These are phyloP conservation scores for Didymella glomerata DNA, from an alignment of 2,329 filamentous ascomycete species.

Conservation along the genomic window DNA sequence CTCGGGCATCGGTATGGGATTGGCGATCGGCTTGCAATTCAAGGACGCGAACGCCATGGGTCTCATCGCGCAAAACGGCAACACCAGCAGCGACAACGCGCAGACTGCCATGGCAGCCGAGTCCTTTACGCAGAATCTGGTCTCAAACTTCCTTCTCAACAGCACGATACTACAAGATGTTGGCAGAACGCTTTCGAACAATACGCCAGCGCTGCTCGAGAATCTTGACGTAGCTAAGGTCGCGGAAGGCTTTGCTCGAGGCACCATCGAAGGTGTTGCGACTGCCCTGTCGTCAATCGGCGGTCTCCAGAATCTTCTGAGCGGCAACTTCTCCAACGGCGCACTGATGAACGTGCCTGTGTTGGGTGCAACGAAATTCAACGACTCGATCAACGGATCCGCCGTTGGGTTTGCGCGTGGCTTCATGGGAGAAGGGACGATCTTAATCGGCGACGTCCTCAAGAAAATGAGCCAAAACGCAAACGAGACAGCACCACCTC, in stretches of 20 bases:
- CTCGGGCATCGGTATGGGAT: conserved; percentile 39
- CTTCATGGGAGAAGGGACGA: conserved; percentile 35
- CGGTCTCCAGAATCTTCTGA: conserved; percentile 38
- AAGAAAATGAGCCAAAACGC: conserved; percentile 26
- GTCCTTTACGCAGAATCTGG: conserved; percentile 33
- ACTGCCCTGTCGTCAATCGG: conserved; percentile 38
- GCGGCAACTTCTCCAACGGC: conserved; percentile 33
- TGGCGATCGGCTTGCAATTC: conserved; percentile 34
- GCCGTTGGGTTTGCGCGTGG: conserved; percentile 39
- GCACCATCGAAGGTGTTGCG: conserved; percentile 37
- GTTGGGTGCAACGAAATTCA: conserved; percentile 29
- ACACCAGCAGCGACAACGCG: conserved; percentile 19
- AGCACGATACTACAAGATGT: conserved; percentile 28
- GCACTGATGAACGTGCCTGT: conserved; percentile 33
- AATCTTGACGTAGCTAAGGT: conserved; percentile 29
- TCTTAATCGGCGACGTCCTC: conserved; percentile 35
- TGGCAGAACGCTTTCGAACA: conserved; percentile 6
- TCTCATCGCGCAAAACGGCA: conserved; percentile 11
- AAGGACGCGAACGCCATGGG: conserved; percentile 19
- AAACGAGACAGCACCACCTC: conserved; percentile 2
- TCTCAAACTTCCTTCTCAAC: conserved; percentile 37
- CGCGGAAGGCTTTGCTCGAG: conserved; percentile 41
- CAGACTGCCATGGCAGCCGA: conserved; percentile 31
- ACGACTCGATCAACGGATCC: conserved; percentile 40
- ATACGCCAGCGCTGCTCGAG: conserved; percentile 17